Evolutionary conservation across 345 rosid species (phyloP), one percentile per base, ranked within the genome.

Genomic region (Microthlaspi erraticum): DNA sequence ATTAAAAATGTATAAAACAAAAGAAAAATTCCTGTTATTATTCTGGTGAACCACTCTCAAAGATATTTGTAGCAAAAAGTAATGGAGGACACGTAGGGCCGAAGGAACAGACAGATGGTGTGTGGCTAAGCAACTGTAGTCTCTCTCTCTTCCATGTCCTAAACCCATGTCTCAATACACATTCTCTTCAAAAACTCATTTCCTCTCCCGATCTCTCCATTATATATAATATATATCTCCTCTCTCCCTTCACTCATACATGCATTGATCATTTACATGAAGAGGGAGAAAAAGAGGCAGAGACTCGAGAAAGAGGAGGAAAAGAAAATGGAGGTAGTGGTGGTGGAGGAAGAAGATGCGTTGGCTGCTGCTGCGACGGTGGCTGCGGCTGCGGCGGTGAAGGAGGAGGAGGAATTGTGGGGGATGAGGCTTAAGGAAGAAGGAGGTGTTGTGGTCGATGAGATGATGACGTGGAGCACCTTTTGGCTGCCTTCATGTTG

Each of bases 31-130:
- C 34, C 32, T 17, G 16, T 31, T 45, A 64, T 37, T 56, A 65
- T 65, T 65, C 60, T 65, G 51, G 37, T 58, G 60, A 58, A 65
- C 66, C 36, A 65, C 44, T 48, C 43, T 58, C 52, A 41, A 57
- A 49, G 66, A 66, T 66, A 66, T 59, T 59, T 74, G 61, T 49
- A 42, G 6, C 8, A 50, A 38, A 58, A 51, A 60, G 62, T 67
- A 59, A 74, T 74, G 68, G 63, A 67, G 49, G 78, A 74, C 73
- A 74, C 78, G 78, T 74, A 67, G 78, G 68, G 73, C 23, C 49
- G 1, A 59, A 66, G 18, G 56, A 74, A 51, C 17, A 74, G 78
- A 67, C 78, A 67, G 78, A 74, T 74, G 68, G 78, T 67, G 73
- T 67, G 14, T 39, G 54, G 39, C 33, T 39, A 66, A 58, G 77